These are phyloP conservation scores for Pichia scutulata DNA, from an alignment of 805 yeast genomes.

Conservation along the genomic window DNA sequence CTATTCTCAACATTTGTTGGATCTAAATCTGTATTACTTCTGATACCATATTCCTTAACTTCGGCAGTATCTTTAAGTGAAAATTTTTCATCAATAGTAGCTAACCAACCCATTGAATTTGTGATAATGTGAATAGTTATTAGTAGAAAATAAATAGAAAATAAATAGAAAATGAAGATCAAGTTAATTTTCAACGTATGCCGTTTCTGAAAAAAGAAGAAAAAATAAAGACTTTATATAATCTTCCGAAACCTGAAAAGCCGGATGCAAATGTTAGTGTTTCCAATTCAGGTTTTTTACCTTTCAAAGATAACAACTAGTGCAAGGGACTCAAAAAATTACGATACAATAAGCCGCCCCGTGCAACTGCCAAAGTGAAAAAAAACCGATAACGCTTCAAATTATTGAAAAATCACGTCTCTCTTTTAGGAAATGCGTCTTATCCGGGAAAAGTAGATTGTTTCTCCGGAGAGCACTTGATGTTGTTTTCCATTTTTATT, in stretches of 20 bases:
- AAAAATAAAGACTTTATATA: too few species aligned
- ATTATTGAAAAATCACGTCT: background rate
- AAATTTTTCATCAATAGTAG: constrained; percentile 1
- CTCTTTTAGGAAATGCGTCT: background rate
- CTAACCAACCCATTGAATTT: background rate
- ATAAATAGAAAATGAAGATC: too few species aligned
- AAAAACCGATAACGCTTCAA: background rate
- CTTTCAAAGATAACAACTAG: background rate
- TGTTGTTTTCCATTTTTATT: background rate
- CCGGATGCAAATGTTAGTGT: too few species aligned
- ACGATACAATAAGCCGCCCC: too few species aligned
- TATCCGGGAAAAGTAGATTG: background rate
- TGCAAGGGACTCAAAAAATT: too few species aligned
- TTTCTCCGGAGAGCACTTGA: background rate
- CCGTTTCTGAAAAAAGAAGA: background rate
- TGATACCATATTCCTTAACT: constrained; percentile 4
- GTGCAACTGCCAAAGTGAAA: background rate
- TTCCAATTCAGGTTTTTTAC: too few species aligned
- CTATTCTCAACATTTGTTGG: constrained; percentile 31
- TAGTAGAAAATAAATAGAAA: background rate
- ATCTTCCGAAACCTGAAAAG: too few species aligned
- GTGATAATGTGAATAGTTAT: background rate
- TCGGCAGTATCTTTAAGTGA: constrained; percentile 2
- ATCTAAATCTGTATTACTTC: constrained; percentile 32
- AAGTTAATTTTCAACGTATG: background rate